Conservation (phyloP, 805 yeast genomes). For the Ogataea henricii region DNA sequence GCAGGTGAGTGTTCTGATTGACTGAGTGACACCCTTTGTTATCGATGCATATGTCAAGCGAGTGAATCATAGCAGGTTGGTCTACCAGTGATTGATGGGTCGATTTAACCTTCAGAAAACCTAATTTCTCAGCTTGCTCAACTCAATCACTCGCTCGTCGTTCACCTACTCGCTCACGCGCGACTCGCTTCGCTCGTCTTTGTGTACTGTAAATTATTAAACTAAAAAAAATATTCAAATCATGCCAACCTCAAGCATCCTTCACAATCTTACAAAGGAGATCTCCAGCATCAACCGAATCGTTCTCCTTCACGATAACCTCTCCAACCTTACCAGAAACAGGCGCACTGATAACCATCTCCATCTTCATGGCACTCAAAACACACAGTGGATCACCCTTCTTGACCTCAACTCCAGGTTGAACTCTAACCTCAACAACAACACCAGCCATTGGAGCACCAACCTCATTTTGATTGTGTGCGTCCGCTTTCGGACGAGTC, state of each 20-base stretch:
- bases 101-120: too few species aligned
- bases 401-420: constrained; percentile 84
- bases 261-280: constrained; percentile 65
- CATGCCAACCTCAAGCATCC: constrained; percentile 15
- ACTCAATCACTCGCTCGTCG: too few species aligned
- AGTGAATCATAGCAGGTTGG: too few species aligned
- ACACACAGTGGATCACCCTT: constrained; percentile 96
- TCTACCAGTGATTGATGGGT: too few species aligned
- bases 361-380: constrained; percentile 98
- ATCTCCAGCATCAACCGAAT: constrained; percentile 93
- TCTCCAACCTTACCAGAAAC: constrained; percentile 82
- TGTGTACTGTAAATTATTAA: too few species aligned
- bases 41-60: too few species aligned
- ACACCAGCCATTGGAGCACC: constrained; percentile 99
- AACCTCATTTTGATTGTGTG: constrained; percentile 83
- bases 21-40: too few species aligned
- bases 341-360: constrained; percentile 96
- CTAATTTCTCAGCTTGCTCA: too few species aligned
- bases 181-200: too few species aligned
- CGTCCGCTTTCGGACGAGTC: constrained; percentile 87
- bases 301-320: constrained; percentile 82
- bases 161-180: too few species aligned
- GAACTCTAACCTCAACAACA: constrained; percentile 89
- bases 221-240: too few species aligned
- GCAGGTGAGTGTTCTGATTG: too few species aligned